Evolutionary conservation across 176 grass and related monocot species (phyloP).

Genomic region (Carex pumila): DNA sequence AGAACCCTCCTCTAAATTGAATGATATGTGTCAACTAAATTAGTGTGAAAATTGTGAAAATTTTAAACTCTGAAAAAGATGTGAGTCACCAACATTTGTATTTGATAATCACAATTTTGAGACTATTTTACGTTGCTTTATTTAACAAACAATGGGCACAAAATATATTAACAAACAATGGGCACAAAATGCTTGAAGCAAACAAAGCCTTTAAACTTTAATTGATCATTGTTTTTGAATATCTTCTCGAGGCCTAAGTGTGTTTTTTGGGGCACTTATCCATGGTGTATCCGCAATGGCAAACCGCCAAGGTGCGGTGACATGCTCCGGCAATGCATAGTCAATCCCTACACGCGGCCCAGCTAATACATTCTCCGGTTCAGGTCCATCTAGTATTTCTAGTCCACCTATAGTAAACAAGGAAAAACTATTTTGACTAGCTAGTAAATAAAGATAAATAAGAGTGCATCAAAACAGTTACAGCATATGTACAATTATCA

Average conservation of each 20-base stretch:
- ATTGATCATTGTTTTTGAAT: not conserved
- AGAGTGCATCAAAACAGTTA: not conserved
- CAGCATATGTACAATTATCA: not conserved
- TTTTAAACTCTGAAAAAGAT: too few species aligned
- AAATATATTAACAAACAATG: not conserved
- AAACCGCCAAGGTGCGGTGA: slow-evolving; percentile 64
- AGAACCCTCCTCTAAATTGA: too few species aligned
- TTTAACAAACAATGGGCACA: not conserved
- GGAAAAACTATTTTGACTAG: not conserved
- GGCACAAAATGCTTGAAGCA: not conserved
- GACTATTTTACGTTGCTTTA: too few species aligned
- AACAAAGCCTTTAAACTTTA: not conserved
- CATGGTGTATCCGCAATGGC: slow-evolving; percentile 62
- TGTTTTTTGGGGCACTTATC: slow-evolving; percentile 80
- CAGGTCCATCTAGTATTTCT: slow-evolving; percentile 64
- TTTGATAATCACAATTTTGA: too few species aligned
- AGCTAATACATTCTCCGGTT: slow-evolving; percentile 56
- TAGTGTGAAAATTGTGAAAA: too few species aligned
- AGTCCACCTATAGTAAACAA: slow-evolving; percentile 46
- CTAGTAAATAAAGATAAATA: not conserved
- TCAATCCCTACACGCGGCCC: slow-evolving; percentile 79
- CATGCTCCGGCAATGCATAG: slow-evolving; percentile 66
- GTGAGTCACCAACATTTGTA: too few species aligned
- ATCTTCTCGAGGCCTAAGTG: slow-evolving; percentile 33
- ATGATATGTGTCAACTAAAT: too few species aligned